Conservation (phyloP, 2,329 filamentous ascomycete species). For the Sporothrix brasiliensis region DNA sequence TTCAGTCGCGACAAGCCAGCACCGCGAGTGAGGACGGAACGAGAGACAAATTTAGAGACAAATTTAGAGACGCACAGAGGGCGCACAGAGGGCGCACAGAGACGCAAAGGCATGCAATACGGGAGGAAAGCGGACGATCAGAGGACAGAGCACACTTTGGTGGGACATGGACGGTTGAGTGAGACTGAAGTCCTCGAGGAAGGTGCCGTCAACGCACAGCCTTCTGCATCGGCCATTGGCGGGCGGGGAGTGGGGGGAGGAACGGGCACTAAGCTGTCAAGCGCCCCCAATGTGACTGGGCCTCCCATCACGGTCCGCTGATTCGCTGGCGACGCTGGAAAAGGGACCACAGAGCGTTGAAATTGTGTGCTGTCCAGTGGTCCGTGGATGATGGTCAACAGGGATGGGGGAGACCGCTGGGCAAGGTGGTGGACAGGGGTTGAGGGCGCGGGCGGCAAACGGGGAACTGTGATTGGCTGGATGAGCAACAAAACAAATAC, state of each 20-base stretch:
- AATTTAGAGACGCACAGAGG: constrained; percentile 1
- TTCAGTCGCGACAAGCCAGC: constrained; percentile 3
- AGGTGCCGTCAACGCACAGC: constrained; percentile 8
- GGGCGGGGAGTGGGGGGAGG: neutral
- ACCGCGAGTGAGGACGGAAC: neutral
- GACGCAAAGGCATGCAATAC: neutral
- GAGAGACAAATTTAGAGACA: constrained; percentile 3
- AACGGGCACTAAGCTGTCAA: constrained; percentile 23
- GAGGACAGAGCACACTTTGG: neutral
- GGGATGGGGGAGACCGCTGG: constrained; percentile 5
- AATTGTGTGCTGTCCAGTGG: neutral
- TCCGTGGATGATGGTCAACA: constrained; percentile 11
- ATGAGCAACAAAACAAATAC: neutral
- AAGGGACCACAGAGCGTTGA: neutral
- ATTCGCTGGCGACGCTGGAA: constrained; percentile 24
- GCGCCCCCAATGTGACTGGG: constrained; percentile 26
- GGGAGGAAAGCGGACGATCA: neutral
- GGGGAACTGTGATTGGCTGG: constrained; percentile 33
- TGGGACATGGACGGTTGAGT: neutral
- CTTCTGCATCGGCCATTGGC: constrained; percentile 6
- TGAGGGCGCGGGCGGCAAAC: constrained; percentile 34
- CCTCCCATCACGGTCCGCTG: constrained; percentile 25
- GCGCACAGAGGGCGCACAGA: neutral
- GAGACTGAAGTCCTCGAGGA: neutral
- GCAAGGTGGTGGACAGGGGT: neutral